phyloP scores from a whole-genome alignment of 2,329 filamentous ascomycete species.

The Clonostachys rhizophaga region DNA sequence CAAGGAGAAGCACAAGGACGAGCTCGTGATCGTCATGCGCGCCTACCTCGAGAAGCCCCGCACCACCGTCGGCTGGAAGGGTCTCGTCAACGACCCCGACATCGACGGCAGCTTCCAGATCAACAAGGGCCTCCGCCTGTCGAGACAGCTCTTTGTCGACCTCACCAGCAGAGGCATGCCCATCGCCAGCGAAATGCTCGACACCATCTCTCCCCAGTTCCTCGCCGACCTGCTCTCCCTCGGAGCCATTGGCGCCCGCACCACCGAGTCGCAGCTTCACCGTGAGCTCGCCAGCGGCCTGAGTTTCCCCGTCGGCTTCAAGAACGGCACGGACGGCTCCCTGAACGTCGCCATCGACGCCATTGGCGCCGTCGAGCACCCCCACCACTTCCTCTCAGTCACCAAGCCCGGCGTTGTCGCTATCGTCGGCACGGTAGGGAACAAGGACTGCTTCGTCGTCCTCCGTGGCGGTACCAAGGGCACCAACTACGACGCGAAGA shows the following conservation, averaged over 20 bases:
- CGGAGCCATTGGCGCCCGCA: conserved; percentile 91
- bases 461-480: conserved; percentile 88
- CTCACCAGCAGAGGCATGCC: conserved; percentile 91
- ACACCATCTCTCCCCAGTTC: conserved; percentile 97
- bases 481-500: conserved; percentile 87
- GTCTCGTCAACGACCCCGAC: conserved; percentile 96
- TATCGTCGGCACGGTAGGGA: conserved; percentile 90
- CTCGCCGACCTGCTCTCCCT: conserved; percentile 87
- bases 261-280: conserved; percentile 93
- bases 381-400: conserved; percentile 95
- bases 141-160: conserved; percentile 88
- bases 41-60: conserved; percentile 98
- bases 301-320: conserved; percentile 98
- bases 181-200: conserved; percentile 94
- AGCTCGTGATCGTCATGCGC: conserved; percentile 94
- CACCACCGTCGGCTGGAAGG: conserved; percentile 98
- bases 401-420: conserved; percentile 95
- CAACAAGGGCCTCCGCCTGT: conserved; percentile 89
- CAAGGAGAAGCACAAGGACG: conserved; percentile 83
- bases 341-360: conserved; percentile 90
- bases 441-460: conserved; percentile 97
- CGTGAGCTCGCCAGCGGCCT: conserved; percentile 90
- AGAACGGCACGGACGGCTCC: conserved; percentile 95
- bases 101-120: conserved; percentile 99
- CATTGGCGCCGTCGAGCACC: conserved; percentile 85